Evolutionary conservation across 345 rosid genomes (phyloP), one percentile per base, ranked within the genome.

Genomic region (Eucalyptus pauciflora): DNA sequence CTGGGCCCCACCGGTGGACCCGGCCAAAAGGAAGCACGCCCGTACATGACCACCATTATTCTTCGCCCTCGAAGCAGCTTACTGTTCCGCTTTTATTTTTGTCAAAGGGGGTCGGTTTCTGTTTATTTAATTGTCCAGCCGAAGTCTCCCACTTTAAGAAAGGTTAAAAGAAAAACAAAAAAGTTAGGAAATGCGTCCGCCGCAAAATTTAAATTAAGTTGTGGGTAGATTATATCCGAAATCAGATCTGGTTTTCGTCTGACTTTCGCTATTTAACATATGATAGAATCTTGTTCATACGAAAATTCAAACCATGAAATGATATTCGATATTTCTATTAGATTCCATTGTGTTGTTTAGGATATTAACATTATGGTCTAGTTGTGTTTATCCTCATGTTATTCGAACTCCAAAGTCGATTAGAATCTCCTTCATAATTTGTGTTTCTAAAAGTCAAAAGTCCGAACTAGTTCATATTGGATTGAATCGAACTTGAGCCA

Each of bases 151-250:
- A 11, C 81, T 71, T 71, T 37, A 17, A 17, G 10, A 71, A 33
- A 71, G 25, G 81, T 17, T n/a, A n/a, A 1, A n/a, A 15, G 31
- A 67, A 31, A 1, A 4, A 15, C 1, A n/a, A 13, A n/a, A 1
- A 33, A 16, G 69, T 12, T 29, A 7, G 17, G 76, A 64, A 7
- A 7, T 64, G 76, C 37, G 76, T 2, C 37, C 18, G 11, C 37
- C 76, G 76, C 37, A n/a, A 15, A 14, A 64, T 64, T 64, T 71
- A 10, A 71, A 71, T 33, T 10, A 10, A 33, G 45, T 18, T 18
- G 10, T 2, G 69, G 33, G 13, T 17, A 18, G 3, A 3, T 8
- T 17, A 45, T 10, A 18, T 69, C 80, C 25, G 10, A 33, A 71
- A 33, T 71, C 45, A 16, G 81, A 71, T 18, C 14, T 2, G 46